Percentiles rank a stretch among this genome's conserved stretches.
These are phyloP conservation scores for Lepidium aucheri DNA, from an alignment of 345 rosid species.

Conservation along the genomic window DNA sequence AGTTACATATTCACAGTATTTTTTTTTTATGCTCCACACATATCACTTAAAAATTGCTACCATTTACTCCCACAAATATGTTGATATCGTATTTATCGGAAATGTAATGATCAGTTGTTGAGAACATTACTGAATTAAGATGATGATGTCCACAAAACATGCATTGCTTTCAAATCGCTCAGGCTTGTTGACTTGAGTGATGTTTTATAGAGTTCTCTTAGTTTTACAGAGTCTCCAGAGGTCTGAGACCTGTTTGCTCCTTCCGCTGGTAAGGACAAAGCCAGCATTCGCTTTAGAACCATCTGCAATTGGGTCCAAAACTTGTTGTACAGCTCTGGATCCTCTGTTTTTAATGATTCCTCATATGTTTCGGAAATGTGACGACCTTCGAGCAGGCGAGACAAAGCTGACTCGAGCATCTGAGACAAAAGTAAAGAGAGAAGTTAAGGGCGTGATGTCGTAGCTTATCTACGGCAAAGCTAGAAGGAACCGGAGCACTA, in stretches of 20 bases:
- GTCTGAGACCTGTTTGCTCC: constrained; percentile 32
- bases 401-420: constrained; percentile 75
- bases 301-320: constrained; percentile 72
- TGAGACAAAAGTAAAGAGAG: constrained; percentile 17
- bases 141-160: constrained; percentile 54
- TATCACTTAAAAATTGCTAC: no score
- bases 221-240: constrained; percentile 43
- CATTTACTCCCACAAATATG: no score
- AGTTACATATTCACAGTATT: no score
- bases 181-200: constrained; percentile 51
- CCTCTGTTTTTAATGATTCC: constrained; percentile 30
- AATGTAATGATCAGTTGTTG: no score
- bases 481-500: constrained; percentile 19
- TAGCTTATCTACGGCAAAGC: not conserved
- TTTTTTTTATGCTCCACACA: no score
- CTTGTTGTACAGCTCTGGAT: constrained; percentile 40
- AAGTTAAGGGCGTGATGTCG: not conserved
- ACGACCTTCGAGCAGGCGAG: constrained; percentile 64
- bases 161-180: constrained; percentile 48
- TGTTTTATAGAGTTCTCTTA: constrained; percentile 72
- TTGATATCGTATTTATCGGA: no score
- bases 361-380: constrained; percentile 28
- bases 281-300: constrained; percentile 61
- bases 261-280: constrained; percentile 32
- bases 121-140: not conserved